Conservation (phyloP, 1,284 basidiomycete species). For the Tremellales sp. region DNA sequence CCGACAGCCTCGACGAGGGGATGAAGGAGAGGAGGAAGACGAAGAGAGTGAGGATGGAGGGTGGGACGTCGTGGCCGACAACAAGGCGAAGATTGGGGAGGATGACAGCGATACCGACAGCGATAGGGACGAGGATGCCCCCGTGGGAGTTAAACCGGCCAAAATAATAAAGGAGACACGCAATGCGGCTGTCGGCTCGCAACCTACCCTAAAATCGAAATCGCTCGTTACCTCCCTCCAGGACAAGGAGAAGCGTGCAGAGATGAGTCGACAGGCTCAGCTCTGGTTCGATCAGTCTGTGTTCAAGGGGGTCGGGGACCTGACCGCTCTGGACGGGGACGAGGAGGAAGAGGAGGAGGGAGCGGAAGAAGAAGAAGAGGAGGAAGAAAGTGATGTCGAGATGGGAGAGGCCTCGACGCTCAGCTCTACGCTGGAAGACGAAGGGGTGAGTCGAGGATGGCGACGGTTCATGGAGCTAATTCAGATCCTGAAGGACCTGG, state of each 20-base stretch:
- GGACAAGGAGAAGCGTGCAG: conserved; percentile 37
- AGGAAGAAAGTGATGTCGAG: conserved; percentile 45
- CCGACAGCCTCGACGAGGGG: conserved; percentile 27
- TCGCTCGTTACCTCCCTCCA: conserved; percentile 41
- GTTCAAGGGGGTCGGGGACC: conserved; percentile 70
- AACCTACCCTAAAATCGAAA: conserved; percentile 49
- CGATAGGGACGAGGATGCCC: conserved; percentile 29
- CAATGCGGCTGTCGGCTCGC: conserved; percentile 15
- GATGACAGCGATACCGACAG: conserved; percentile 52
- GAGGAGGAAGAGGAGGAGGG: conserved; percentile 52
- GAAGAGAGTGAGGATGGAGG: conserved; percentile 60
- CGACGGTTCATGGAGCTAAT: not conserved
- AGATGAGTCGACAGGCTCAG: conserved; percentile 55
- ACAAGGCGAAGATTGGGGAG: conserved; percentile 59
- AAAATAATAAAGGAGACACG: conserved; percentile 14
- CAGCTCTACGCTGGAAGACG: conserved; percentile 25
- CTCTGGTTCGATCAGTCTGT: conserved; percentile 96
- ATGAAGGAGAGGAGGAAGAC: conserved; percentile 54
- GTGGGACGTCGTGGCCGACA: conserved; percentile 66
- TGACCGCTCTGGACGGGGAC: conserved; percentile 54
- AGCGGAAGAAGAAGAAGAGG: conserved; percentile 46
- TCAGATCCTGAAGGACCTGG: conserved; percentile 9
- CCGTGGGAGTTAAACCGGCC: conserved; percentile 24
- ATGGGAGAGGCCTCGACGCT: conserved; percentile 28
- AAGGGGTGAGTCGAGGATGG: conserved; percentile 15